These are phyloP conservation scores for Ustilago lituana DNA, from an alignment of 1,284 basidiomycete genomes.

Conservation along the genomic window DNA sequence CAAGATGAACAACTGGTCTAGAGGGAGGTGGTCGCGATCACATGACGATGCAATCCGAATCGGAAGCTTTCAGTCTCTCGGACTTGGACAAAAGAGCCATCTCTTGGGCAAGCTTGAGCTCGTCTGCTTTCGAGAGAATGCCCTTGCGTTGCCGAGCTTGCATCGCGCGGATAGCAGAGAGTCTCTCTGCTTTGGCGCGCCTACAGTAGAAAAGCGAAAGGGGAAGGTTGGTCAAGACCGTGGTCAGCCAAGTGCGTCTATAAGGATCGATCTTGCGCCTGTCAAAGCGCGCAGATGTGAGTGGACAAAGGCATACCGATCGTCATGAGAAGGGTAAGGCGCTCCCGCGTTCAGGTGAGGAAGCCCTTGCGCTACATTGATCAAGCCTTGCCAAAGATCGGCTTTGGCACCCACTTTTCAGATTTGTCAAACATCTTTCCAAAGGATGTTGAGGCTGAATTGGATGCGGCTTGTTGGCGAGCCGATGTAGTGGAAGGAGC, in stretches of 20 bases:
- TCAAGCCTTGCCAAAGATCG: conserved; percentile 56
- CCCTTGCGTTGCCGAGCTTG: conserved; percentile 54
- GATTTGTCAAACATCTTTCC: conserved; percentile 51
- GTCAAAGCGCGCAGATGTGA: neutral
- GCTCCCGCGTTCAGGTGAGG: neutral
- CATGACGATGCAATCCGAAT: conserved; percentile 45
- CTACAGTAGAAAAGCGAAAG: conserved; percentile 13
- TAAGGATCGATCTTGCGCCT: no score
- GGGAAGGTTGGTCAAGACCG: neutral
- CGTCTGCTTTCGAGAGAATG: conserved; percentile 47
- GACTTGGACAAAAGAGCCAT: conserved; percentile 47
- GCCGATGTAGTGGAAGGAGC: neutral
- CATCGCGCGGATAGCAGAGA: conserved; percentile 52
- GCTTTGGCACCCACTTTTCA: conserved; percentile 60
- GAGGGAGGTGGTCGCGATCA: conserved; percentile 3
- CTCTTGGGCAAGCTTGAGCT: conserved; percentile 54
- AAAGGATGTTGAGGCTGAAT: conserved; percentile 19
- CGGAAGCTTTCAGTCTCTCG: conserved; percentile 26
- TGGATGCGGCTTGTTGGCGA: conserved; percentile 1
- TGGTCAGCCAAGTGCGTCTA: conserved; percentile 3
- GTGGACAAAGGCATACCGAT: conserved; percentile 32
- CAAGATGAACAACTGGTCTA: neutral
- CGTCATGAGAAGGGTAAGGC: conserved; percentile 4
- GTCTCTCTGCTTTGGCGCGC: conserved; percentile 52
- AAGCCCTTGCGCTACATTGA: conserved; percentile 6